A percentile compares a stretch with the other conserved stretches of the same genome.
phyloP scores from a whole-genome alignment of 352 stramenopile genomes.

The Pythium scleroteichum region DNA sequence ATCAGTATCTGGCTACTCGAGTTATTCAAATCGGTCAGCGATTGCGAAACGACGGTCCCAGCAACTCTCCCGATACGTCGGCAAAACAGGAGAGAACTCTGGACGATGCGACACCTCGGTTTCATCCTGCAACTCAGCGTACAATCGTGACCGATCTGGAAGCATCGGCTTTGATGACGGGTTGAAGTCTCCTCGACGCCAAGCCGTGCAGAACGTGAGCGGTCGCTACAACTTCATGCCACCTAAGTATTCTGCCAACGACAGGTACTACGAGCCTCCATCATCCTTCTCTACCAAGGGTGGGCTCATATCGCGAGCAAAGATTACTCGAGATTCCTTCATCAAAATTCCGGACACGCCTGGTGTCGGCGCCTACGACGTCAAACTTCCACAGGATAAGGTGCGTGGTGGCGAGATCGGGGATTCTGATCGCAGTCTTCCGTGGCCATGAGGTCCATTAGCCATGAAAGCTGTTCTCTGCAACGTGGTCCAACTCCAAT shows the following conservation, averaged over 20 bases:
- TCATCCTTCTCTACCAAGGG: slow-evolving; percentile 49
- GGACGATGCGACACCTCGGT: slow-evolving; percentile 31
- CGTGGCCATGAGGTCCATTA: slow-evolving; percentile 27
- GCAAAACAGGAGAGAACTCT: slow-evolving; percentile 23
- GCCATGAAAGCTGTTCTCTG: background rate
- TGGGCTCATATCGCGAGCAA: slow-evolving; percentile 38
- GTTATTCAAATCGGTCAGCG: slow-evolving; percentile 31
- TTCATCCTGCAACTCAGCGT: slow-evolving; percentile 34
- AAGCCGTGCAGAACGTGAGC: slow-evolving; percentile 26
- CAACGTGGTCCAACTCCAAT: background rate
- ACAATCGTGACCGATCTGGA: slow-evolving; percentile 25
- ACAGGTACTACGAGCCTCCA: slow-evolving; percentile 34
- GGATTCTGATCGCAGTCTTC: slow-evolving; percentile 41
- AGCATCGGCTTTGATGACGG: slow-evolving; percentile 20
- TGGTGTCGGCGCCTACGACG: slow-evolving; percentile 44
- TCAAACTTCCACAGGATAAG: slow-evolving; percentile 39
- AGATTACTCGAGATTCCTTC: slow-evolving; percentile 41
- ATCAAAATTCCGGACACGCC: slow-evolving; percentile 41
- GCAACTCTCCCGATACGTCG: slow-evolving; percentile 27
- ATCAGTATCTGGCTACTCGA: slow-evolving; percentile 35
- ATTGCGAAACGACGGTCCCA: slow-evolving; percentile 29
- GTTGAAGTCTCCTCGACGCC: slow-evolving; percentile 26
- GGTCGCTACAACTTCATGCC: slow-evolving; percentile 40
- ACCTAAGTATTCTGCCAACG: slow-evolving; percentile 26
- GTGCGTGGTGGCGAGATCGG: slow-evolving; percentile 47